Base-by-base conservation (phyloP, 2,329 filamentous ascomycete genomes). In the Cyphellophora attinorum region DNA sequence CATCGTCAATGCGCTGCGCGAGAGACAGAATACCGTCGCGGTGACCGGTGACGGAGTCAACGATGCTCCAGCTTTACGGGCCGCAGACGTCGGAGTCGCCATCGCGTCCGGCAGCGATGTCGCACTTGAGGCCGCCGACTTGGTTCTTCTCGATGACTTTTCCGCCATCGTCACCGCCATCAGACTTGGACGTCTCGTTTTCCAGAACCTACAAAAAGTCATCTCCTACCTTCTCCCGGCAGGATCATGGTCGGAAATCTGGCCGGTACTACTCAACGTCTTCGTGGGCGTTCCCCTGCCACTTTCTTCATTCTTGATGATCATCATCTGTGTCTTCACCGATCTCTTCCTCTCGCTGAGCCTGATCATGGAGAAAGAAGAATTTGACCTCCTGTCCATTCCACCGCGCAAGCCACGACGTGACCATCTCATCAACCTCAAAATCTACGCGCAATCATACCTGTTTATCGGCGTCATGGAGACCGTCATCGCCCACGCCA, bases 41-140 rank as follows among this genome's bases (percentile, higher is more conserved):
- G 96, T 96, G 89, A 86, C 95, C 11, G 86, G 89, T 34, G 89
- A 96, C 57, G 89, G 89, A 28, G 95, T 96, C 70, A 96, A 96
- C 59, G 89, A 96, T 64, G 94, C 86, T 0, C 91, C 91, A 0
- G 91, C 89, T 1, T 74, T 96, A 6, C 89, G 85, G 1, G 93
- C 85, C 0, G 88, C 91, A 10, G 79, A 93, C 47, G 77, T 95
- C 17, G 89, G 89, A 44, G 94, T 96, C 47, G 88, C 88, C 38
- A 85, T 96, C 60, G 41, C 35, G 8, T 38, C 32, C 6, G 45
- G 46, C 3, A 36, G 30, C 0, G 45, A 48, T 14, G 41, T 49
- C 16, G 44, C 47, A 6, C 33, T 50, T n/a, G 28, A 35, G 2
- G 37, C 39, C 13, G 37, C 44, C 1, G 42, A 42, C 0, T 50